Base-by-base conservation (phyloP, 164 flowering plant genomes). In the Annona cherimola region DNA sequence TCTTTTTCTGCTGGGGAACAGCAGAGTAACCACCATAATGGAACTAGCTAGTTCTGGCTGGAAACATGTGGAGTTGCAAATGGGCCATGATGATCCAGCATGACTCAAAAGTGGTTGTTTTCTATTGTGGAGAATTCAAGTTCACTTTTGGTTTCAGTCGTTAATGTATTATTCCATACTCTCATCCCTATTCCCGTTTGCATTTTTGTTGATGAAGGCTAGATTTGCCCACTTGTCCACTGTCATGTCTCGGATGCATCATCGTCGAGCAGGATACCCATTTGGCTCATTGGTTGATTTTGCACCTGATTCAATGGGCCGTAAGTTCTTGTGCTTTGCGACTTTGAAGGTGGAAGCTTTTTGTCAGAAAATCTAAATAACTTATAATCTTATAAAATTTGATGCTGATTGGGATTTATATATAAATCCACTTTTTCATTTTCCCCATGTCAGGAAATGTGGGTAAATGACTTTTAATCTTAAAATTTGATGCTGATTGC, bases 211-310 rank as follows among this genome's bases (percentile, higher is more conserved):
- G 75, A 76, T 80, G 67, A 82, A 96, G 99, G 97, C 97, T 78
- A 90, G 98, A 77, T 96, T 93, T 90, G 99, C 97, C 82, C 99
- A 96, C 83, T 68, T 96, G 63, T 96, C 97, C 76, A 93, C 98
- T 43, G 88, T 96, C 61, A 96, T 96, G 99, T 90, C 99, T 40
- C 96, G 88, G 69, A 93, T 93, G 98, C 98, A 93, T 85, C 99
- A 93, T 66, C 91, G 97, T 9, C 80, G 98, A 77, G 86, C 83
- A 85, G 99, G 99, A 55, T 96, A 93, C 76, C 99, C 99, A 50
- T 96, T 93, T 85, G 99, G 99, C 72, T 92, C 98, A 4, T 83
- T 96, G 45, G 99, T 96, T 64, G 99, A 96, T 85, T 96, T 93
- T 84, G 98, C 97, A 63, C 90, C 99, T 26, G 99, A 96, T 81